phyloP scores from a whole-genome alignment of 352 stramenopile genomes.

The Pythium coloratum region DNA sequence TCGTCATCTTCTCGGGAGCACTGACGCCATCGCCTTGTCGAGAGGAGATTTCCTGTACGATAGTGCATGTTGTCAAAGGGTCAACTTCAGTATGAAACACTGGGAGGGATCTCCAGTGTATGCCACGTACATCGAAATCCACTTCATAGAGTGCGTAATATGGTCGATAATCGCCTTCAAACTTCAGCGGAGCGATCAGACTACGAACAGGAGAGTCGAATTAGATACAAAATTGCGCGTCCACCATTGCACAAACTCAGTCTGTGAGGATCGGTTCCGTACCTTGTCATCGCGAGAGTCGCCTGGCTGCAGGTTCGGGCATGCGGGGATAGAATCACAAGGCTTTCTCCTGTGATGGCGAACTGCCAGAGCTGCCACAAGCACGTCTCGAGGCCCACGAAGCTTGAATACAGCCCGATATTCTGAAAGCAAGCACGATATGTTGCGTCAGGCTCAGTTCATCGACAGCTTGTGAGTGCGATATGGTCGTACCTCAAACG shows the following conservation, averaged over 20 bases:
- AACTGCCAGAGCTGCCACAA: slow-evolving; percentile 87
- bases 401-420: slow-evolving; percentile 85
- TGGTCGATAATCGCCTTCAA: slow-evolving; percentile 78
- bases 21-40: slow-evolving; percentile 60
- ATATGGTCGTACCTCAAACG: slow-evolving; percentile 50
- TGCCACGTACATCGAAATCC: slow-evolving; percentile 70
- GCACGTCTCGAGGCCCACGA: slow-evolving; percentile 65
- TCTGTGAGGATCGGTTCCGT: background rate
- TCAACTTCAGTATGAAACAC: background rate
- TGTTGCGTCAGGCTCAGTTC: background rate
- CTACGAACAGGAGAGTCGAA: slow-evolving; percentile 23
- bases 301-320: slow-evolving; percentile 82
- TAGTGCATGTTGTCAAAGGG: background rate
- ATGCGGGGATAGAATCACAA: slow-evolving; percentile 78
- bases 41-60: slow-evolving; percentile 41
- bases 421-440: slow-evolving; percentile 32
- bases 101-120: too few relatives aligned
- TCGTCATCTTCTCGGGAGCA: slow-evolving; percentile 44
- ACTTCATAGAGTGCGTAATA: slow-evolving; percentile 88
- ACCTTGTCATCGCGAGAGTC: slow-evolving; percentile 79
- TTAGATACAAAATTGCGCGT: background rate
- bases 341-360: slow-evolving; percentile 78
- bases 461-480: background rate
- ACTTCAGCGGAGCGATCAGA: slow-evolving; percentile 79
- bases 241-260: too few relatives aligned